phyloP scores from a whole-genome alignment of 2,329 filamentous ascomycete genomes.

The Corinectria fuckeliana region DNA sequence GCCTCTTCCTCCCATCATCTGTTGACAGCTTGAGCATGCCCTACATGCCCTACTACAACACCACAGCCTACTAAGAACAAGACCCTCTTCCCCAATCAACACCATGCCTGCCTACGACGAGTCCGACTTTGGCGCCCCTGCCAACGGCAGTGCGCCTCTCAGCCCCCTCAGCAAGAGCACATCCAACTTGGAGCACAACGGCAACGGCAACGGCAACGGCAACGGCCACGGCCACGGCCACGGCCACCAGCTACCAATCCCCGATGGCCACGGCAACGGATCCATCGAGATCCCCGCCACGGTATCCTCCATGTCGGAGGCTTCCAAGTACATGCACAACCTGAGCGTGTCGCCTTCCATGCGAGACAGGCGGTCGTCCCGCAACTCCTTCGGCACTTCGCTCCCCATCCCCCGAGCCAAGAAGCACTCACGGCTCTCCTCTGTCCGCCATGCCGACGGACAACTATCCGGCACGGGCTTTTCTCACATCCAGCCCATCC shows the following conservation, averaged over 20 bases:
- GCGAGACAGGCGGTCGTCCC: conserved; percentile 70
- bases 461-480: conserved; percentile 59
- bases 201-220: conserved; percentile 26
- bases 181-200: conserved; percentile 17
- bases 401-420: conserved; percentile 76
- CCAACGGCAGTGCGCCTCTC: conserved; percentile 27
- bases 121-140: conserved; percentile 52
- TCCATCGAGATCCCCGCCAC: conserved; percentile 75
- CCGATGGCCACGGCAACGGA: conserved; percentile 55
- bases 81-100: conserved; percentile 18
- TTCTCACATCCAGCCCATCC: conserved; percentile 64
- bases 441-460: conserved; percentile 58
- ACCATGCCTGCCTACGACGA: conserved; percentile 68
- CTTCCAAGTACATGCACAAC: conserved; percentile 74
- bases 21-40: conserved; percentile 20
- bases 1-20: conserved; percentile 8
- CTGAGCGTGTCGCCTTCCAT: conserved; percentile 72
- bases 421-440: conserved; percentile 71
- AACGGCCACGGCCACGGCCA: too few relatives aligned
- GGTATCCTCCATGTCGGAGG: conserved; percentile 72
- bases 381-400: conserved; percentile 77
- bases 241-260: conserved; percentile 37
- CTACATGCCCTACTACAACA: too few relatives aligned
- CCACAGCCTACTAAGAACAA: not conserved
- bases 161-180: conserved; percentile 26